phyloP scores from a whole-genome alignment of 768 basidiomycete species.

The Hysterangium stoloniferum region DNA sequence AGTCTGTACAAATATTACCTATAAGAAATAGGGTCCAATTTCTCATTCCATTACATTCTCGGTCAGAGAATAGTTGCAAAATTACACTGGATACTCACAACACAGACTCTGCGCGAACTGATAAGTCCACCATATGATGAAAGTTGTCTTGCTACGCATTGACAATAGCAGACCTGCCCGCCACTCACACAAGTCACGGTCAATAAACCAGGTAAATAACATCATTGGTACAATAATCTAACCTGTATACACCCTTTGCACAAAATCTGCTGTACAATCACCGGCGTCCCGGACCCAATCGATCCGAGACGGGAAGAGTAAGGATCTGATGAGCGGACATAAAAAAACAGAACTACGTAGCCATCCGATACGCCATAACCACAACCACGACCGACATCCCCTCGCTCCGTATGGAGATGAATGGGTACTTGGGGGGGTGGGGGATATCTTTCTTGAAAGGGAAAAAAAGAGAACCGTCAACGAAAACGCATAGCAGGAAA shows the following conservation, averaged over 20 bases:
- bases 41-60: not conserved
- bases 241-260: slow-evolving; percentile 12
- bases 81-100: slow-evolving; percentile 5
- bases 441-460: slow-evolving; percentile 3
- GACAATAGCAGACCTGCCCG: not conserved
- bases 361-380: slow-evolving; percentile 1
- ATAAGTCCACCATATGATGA: no score
- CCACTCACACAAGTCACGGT: not conserved
- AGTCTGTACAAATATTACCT: not conserved
- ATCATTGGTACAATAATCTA: slow-evolving; percentile 14
- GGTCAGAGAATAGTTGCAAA: not conserved
- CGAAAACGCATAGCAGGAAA: not conserved
- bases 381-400: no score
- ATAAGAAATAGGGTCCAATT: no score
- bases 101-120: not conserved
- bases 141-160: no score
- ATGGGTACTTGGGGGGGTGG: not conserved
- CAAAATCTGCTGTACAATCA: slow-evolving; percentile 10
- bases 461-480: slow-evolving; percentile 7
- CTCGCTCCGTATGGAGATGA: not conserved
- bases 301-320: slow-evolving; percentile 9
- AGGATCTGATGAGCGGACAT: slow-evolving; percentile 1
- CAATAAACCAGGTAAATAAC: not conserved
- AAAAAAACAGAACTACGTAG: slow-evolving; percentile 11
- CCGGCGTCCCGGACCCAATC: slow-evolving; percentile 1